Conservation (phyloP, 306 rosid species). For the Quercus dentata region DNA sequence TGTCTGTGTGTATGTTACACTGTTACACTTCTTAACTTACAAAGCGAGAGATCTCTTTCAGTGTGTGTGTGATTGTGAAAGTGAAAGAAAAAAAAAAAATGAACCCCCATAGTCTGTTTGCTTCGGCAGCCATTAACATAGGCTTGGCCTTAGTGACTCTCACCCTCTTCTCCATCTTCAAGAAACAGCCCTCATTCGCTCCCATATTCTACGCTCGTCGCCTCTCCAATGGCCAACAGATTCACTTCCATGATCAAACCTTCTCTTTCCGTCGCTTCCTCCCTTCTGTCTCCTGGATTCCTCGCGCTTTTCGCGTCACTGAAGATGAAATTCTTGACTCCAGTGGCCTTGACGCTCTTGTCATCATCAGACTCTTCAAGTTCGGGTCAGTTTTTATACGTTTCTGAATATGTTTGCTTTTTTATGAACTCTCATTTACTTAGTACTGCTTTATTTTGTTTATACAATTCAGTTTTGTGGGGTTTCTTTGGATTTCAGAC, state of each 20-base stretch:
- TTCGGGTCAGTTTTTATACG: conserved; percentile 44
- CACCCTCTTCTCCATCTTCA: conserved; percentile 73
- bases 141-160: conserved; percentile 66
- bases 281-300: conserved; percentile 73
- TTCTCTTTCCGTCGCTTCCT: conserved; percentile 38
- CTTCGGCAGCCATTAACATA: conserved; percentile 82
- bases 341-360: conserved; percentile 79
- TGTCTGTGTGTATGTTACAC: background rate
- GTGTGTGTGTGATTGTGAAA: background rate
- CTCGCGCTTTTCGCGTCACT: conserved; percentile 46
- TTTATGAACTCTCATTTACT: background rate
- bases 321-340: conserved; percentile 57
- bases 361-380: conserved; percentile 76
- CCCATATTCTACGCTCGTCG: conserved; percentile 69
- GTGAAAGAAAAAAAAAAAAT: conserved; percentile 19
- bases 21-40: background rate
- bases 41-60: background rate
- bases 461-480: too few species aligned
- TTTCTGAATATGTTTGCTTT: background rate
- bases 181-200: conserved; percentile 69
- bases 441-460: background rate
- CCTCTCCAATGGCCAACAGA: conserved; percentile 35
- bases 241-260: conserved; percentile 16
- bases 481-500: too few species aligned
- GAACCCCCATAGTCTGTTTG: conserved; percentile 64